Conservation (phyloP, 2,329 filamentous ascomycete species). For the Calonectria ilicicola region DNA sequence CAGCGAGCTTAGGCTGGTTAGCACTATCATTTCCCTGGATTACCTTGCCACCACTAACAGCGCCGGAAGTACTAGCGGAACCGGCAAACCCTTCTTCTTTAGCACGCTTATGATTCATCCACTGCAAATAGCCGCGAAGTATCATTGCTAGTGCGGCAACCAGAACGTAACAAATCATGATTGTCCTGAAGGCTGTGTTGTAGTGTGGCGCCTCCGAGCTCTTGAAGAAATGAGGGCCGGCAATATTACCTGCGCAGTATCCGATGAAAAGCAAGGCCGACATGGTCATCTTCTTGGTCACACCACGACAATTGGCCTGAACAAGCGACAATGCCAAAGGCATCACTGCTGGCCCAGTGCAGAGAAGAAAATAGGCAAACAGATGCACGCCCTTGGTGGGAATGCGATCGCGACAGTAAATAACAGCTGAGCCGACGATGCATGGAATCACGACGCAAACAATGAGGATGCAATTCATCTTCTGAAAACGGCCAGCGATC, state of each 20-base stretch:
- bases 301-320: slow-evolving; percentile 66
- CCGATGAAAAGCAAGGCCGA: slow-evolving; percentile 66
- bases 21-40: slow-evolving; percentile 7
- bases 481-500: slow-evolving; percentile 63
- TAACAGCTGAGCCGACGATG: slow-evolving; percentile 65
- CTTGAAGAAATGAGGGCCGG: slow-evolving; percentile 67
- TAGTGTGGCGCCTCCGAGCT: slow-evolving; percentile 63
- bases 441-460: slow-evolving; percentile 62
- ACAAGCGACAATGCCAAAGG: slow-evolving; percentile 67
- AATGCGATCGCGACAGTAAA: slow-evolving; percentile 59
- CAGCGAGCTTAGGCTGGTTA: not conserved
- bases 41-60: slow-evolving; percentile 44
- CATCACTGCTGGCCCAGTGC: slow-evolving; percentile 64
- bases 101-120: slow-evolving; percentile 56
- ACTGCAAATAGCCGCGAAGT: slow-evolving; percentile 60
- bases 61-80: slow-evolving; percentile 48
- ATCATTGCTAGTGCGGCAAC: slow-evolving; percentile 57
- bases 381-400: slow-evolving; percentile 57
- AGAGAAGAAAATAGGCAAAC: slow-evolving; percentile 69
- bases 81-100: slow-evolving; percentile 58
- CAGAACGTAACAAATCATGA: slow-evolving; percentile 67
- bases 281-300: slow-evolving; percentile 72
- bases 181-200: slow-evolving; percentile 64
- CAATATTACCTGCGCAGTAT: slow-evolving; percentile 68
- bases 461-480: slow-evolving; percentile 64